Conservation (phyloP, 2,329 filamentous ascomycete species). For the Fusarium sp. region DNA sequence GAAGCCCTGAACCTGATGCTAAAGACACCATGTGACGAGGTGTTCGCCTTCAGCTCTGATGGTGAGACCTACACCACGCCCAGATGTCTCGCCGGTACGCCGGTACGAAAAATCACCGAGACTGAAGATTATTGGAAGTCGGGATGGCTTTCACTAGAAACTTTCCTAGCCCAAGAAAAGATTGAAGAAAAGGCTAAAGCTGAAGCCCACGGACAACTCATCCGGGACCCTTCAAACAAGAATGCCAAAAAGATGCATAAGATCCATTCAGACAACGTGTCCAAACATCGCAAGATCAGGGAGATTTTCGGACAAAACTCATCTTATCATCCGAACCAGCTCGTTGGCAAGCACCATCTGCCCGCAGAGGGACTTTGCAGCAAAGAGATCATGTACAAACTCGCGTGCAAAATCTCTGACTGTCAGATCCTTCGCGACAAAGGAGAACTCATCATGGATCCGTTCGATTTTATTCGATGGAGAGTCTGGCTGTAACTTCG, state of each 20-base stretch:
- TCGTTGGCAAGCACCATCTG: slow-evolving; percentile 50
- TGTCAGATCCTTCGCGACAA: slow-evolving; percentile 43
- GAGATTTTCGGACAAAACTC: slow-evolving; percentile 50
- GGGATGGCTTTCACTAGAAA: slow-evolving; percentile 48
- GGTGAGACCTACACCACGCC: slow-evolving; percentile 45
- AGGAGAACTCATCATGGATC: slow-evolving; percentile 51
- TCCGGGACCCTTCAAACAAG: slow-evolving; percentile 21
- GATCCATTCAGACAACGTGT: slow-evolving; percentile 48
- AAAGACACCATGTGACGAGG: slow-evolving; percentile 18
- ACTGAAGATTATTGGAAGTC: slow-evolving; percentile 47
- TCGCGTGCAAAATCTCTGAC: slow-evolving; percentile 51
- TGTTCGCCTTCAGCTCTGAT: slow-evolving; percentile 41
- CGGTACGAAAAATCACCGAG: slow-evolving; percentile 48
- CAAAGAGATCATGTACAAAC: slow-evolving; percentile 51
- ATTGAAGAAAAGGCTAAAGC: slow-evolving; percentile 40
- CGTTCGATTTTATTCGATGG: slow-evolving; percentile 55
- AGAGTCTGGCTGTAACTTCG: slow-evolving; percentile 41
- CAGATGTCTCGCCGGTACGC: slow-evolving; percentile 41
- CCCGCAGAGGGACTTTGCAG: slow-evolving; percentile 50
- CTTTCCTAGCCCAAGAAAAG: slow-evolving; percentile 44
- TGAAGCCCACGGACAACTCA: neutral
- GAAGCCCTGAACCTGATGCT: slow-evolving; percentile 19
- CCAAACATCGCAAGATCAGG: slow-evolving; percentile 50
- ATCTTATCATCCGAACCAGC: slow-evolving; percentile 53
- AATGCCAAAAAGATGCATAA: slow-evolving; percentile 32